A percentile compares a stretch with the other conserved stretches of the same genome.
Evolutionary conservation across 192 early-diverging fungal genomes (phyloP).

Genomic region (Coemansia aciculifera): DNA sequence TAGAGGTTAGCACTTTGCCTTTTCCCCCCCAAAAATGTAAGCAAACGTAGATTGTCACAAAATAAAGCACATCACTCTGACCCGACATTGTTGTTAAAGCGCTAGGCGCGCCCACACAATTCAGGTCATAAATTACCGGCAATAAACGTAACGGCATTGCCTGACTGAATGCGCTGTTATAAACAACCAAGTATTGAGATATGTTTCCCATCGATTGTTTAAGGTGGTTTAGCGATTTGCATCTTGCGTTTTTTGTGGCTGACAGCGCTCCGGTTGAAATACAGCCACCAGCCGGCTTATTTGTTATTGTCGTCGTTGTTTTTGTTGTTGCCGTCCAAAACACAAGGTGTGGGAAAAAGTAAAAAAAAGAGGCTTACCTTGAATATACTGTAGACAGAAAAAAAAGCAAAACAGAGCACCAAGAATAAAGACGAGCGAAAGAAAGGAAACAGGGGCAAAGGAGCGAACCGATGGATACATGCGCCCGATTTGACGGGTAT

Average conservation of each 20-base stretch:
- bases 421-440: neutral
- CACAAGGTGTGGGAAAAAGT: neutral
- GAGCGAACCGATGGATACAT: neutral
- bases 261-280: constrained; percentile 5
- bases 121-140: neutral
- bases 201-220: neutral
- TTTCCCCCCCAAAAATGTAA: neutral
- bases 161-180: neutral
- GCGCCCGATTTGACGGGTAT: neutral
- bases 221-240: neutral
- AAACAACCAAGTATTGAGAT: neutral
- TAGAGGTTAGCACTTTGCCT: neutral
- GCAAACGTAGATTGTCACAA: neutral
- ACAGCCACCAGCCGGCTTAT: neutral
- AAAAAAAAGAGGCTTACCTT: neutral
- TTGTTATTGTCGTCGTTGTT: neutral
- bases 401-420: neutral
- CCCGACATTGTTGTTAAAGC: neutral
- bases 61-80: neutral
- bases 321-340: neutral
- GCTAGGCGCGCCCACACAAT: neutral
- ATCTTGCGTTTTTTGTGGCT: neutral
- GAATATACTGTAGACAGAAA: neutral
- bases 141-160: constrained; percentile 2
- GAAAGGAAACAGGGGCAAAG: neutral